A percentile compares a stretch with the other conserved stretches of the same genome.
These are phyloP conservation scores for Fusarium algeriense DNA, from an alignment of 2,329 filamentous ascomycete species.

Conservation along the genomic window DNA sequence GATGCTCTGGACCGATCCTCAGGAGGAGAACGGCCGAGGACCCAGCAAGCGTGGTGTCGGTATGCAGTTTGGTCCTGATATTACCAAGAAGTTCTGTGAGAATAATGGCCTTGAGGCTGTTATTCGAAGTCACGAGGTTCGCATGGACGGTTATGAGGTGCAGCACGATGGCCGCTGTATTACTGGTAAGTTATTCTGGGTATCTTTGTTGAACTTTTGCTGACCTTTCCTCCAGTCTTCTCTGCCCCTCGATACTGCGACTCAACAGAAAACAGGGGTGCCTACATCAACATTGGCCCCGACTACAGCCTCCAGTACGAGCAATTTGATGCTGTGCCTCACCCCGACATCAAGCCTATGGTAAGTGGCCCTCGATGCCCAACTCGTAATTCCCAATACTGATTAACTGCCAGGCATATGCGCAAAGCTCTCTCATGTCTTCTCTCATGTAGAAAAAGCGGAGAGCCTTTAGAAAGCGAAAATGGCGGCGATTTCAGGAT, in stretches of 20 bases:
- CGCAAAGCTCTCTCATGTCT: constrained; percentile 83
- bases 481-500: constrained; percentile 31
- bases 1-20: constrained; percentile 99
- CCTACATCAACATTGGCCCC: constrained; percentile 95
- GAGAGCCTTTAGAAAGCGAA: constrained; percentile 26
- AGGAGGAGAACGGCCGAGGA: constrained; percentile 84
- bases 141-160: constrained; percentile 99
- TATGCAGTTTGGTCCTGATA: constrained; percentile 95
- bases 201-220: constrained; percentile 1
- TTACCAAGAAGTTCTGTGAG: constrained; percentile 97
- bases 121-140: constrained; percentile 96
- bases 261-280: constrained; percentile 96
- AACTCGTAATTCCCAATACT: not conserved
- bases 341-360: constrained; percentile 96
- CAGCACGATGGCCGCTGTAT: constrained; percentile 97
- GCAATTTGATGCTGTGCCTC: constrained; percentile 95
- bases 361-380: constrained; percentile 55
- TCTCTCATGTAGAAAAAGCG: constrained; percentile 71
- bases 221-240: constrained; percentile 73
- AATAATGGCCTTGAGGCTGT: constrained; percentile 94
- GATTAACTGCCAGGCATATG: constrained; percentile 74
- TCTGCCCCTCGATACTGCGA: constrained; percentile 98
- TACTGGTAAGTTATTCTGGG: constrained; percentile 71
- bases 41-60: constrained; percentile 98
- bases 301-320: constrained; percentile 93